These are phyloP conservation scores for Colletotrichum siamense DNA, from an alignment of 2,329 filamentous ascomycete species.

Conservation along the genomic window DNA sequence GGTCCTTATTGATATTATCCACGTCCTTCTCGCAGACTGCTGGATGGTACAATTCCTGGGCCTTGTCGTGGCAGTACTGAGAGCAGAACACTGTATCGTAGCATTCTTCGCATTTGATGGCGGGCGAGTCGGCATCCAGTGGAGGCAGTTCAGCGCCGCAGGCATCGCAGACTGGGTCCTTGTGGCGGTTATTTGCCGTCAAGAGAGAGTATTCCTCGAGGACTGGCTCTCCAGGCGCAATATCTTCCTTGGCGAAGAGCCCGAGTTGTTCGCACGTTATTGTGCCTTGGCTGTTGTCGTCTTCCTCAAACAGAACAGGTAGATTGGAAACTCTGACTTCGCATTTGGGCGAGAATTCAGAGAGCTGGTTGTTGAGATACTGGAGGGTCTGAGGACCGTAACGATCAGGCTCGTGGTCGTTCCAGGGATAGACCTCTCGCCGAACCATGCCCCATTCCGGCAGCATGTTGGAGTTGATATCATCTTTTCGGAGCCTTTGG, in stretches of 20 bases:
- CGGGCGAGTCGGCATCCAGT: slow-evolving; percentile 51
- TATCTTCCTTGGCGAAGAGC: slow-evolving; percentile 85
- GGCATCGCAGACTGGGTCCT: slow-evolving; percentile 88
- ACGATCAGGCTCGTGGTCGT: slow-evolving; percentile 71
- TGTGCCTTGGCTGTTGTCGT: slow-evolving; percentile 53
- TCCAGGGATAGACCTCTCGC: slow-evolving; percentile 75
- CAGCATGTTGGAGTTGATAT: slow-evolving; percentile 59
- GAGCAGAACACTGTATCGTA: slow-evolving; percentile 72
- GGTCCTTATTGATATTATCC: slow-evolving; percentile 69
- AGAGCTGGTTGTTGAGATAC: slow-evolving; percentile 74
- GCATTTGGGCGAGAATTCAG: slow-evolving; percentile 77
- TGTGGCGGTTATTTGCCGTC: slow-evolving; percentile 86
- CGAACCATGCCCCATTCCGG: slow-evolving; percentile 75
- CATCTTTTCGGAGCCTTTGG: slow-evolving; percentile 50
- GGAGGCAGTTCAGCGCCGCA: slow-evolving; percentile 78
- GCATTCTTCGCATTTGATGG: slow-evolving; percentile 65
- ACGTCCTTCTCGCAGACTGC: slow-evolving; percentile 71
- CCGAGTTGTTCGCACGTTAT: slow-evolving; percentile 79
- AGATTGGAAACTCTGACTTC: slow-evolving; percentile 79
- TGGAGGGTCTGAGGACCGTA: slow-evolving; percentile 72
- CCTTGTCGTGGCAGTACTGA: slow-evolving; percentile 61
- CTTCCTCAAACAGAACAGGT: slow-evolving; percentile 69
- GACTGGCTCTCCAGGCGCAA: slow-evolving; percentile 76
- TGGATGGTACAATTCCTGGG: slow-evolving; percentile 66
- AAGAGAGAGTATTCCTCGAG: slow-evolving; percentile 85